Evolutionary conservation across 345 rosid species (phyloP), one percentile per base, ranked within the genome.

Genomic region (Noccaea caerulescens): DNA sequence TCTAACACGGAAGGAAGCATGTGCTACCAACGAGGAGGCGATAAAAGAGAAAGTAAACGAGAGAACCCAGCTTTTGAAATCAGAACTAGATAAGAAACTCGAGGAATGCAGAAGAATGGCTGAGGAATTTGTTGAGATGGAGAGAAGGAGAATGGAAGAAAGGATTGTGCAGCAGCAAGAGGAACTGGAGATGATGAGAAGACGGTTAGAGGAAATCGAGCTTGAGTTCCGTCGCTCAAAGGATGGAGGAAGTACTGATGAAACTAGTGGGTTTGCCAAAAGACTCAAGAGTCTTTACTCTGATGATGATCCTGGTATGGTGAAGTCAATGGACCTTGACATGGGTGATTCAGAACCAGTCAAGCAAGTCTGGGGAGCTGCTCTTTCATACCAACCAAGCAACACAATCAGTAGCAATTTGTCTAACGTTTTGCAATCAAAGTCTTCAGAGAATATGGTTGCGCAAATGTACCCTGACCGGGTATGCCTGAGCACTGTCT

Each of bases 311-410:
- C 90, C 85, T 12, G 90, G 89, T 69, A 94, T 91, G 99, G 99
- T 91, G 30, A 94, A 89, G 77, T 94, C 99, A n/a, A 94, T 94
- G 97, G 97, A 91, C 46, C 76, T 94, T 68, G 99, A 91, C 83
- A 91, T 81, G 93, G 84, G 95, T 58, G 98, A 89, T 58, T 76
- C 84, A 43, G 98, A 93, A 58, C 74, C 70, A 50, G 45, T 67
- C 33, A 85, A 79, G 55, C 88, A 80, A 38, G 76, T 85, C 56
- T 76, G 67, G 71, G 63, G 46, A 36, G 70, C 71, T 65, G n/a
- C 69, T 47, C 55, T 41, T 73, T 58, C 77, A 58, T 12, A 58
- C 46, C 72, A 73, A 50, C 11, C 68, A 51, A 74, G 49, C 68
- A 66, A 49, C 77, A 57, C 71, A 42, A 58, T 65, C 27, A 81